Conservation (phyloP, 2,329 filamentous ascomycete genomes). For the Cadophora sp. region DNA sequence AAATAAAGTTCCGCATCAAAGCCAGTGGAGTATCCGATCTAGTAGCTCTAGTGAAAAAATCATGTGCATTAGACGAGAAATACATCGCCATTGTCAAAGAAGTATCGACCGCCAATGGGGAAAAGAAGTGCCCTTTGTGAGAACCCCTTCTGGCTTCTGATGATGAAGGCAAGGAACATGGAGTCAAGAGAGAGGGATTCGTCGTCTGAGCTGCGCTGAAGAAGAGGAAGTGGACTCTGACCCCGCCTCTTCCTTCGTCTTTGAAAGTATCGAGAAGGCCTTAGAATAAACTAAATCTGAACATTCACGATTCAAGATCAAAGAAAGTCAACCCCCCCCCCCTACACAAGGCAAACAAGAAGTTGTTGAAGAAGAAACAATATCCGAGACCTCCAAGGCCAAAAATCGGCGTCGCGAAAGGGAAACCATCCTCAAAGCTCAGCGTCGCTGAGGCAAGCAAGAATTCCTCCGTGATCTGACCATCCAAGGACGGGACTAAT, state of each 20-base stretch:
- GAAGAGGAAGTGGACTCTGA: background rate
- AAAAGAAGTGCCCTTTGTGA: background rate
- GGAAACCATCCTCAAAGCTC: background rate
- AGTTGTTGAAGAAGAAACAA: background rate
- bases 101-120: constrained; percentile 1
- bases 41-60: background rate
- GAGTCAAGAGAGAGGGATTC: background rate
- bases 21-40: background rate
- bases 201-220: background rate
- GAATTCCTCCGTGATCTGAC: background rate
- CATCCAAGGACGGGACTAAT: background rate
- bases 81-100: background rate
- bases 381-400: background rate
- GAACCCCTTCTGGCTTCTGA: background rate
- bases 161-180: background rate
- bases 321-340: background rate
- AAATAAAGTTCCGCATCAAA: background rate
- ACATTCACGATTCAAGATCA: background rate
- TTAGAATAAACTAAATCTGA: too few relatives aligned
- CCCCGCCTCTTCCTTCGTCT: background rate
- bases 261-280: background rate
- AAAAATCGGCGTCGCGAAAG: background rate
- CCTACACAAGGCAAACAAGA: background rate
- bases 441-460: background rate
- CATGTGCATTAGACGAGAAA: background rate